These are phyloP conservation scores for Iris macrosiphon DNA, from an alignment of 106 monocot species.

Conservation along the genomic window DNA sequence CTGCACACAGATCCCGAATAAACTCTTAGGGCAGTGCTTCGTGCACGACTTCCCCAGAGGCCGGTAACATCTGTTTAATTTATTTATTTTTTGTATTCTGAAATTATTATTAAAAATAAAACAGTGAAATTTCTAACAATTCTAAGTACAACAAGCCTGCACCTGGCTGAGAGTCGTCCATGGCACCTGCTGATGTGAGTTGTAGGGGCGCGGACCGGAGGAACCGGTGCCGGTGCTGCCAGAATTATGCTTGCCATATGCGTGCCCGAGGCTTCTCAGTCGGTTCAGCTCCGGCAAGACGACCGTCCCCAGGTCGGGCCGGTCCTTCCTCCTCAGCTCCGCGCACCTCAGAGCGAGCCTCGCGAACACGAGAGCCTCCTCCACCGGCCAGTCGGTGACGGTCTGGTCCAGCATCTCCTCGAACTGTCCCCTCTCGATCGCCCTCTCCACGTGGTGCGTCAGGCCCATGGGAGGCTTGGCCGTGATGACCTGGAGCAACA, in stretches of 20 bases:
- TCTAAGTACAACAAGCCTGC: no score
- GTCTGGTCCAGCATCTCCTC: slow-evolving; percentile 10
- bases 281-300: slow-evolving; percentile 16
- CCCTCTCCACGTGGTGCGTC: slow-evolving; percentile 59
- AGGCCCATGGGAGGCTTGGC: slow-evolving; percentile 82
- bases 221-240: background rate
- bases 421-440: slow-evolving; percentile 62
- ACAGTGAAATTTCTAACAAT: no score
- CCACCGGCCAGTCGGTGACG: slow-evolving; percentile 16
- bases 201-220: no score
- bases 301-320: slow-evolving; percentile 13
- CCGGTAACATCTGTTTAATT: no score
- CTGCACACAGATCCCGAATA: no score
- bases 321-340: slow-evolving; percentile 17
- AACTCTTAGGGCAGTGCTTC: no score
- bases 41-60: no score
- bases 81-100: no score
- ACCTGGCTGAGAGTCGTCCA: no score
- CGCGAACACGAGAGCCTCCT: slow-evolving; percentile 7
- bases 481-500: slow-evolving; percentile 77
- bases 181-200: no score
- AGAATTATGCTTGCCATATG: background rate
- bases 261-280: slow-evolving; percentile 1
- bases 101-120: no score
- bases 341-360: slow-evolving; percentile 11